Evolutionary conservation across 1,284 basidiomycete species (phyloP).

Genomic region (Sphagnurus paluster): DNA sequence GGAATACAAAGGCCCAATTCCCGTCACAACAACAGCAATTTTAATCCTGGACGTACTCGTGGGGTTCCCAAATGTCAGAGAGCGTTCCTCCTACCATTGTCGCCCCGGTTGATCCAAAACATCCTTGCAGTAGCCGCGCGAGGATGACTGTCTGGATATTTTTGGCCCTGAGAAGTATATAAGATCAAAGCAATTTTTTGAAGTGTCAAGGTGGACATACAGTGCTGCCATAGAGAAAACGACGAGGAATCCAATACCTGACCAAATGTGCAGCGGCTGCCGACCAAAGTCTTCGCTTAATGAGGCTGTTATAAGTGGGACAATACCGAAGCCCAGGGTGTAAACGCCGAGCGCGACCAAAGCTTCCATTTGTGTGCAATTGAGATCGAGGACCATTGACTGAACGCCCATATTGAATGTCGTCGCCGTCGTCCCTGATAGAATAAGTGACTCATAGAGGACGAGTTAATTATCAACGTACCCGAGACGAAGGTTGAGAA

Average conservation of each 20-base stretch:
- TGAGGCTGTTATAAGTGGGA: slow-evolving; percentile 72
- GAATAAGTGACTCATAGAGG: neutral
- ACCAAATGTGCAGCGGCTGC: slow-evolving; percentile 65
- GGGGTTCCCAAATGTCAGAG: slow-evolving; percentile 66
- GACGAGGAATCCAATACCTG: slow-evolving; percentile 54
- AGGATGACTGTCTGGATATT: slow-evolving; percentile 73
- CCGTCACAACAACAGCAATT: slow-evolving; percentile 58
- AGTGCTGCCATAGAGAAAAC: slow-evolving; percentile 62
- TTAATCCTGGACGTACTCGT: slow-evolving; percentile 44
- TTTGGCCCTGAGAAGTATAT: slow-evolving; percentile 41
- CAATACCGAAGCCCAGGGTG: slow-evolving; percentile 67
- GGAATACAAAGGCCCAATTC: too few relatives aligned
- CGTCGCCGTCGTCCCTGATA: slow-evolving; percentile 44
- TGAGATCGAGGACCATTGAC: slow-evolving; percentile 67
- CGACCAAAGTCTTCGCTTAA: slow-evolving; percentile 81
- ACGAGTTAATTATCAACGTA: slow-evolving; percentile 22
- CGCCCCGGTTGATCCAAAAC: slow-evolving; percentile 62
- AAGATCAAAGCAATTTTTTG: too few relatives aligned
- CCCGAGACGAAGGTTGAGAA: slow-evolving; percentile 57
- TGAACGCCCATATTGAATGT: slow-evolving; percentile 59
- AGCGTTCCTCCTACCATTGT: slow-evolving; percentile 82
- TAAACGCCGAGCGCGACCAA: slow-evolving; percentile 63
- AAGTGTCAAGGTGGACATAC: too few relatives aligned
- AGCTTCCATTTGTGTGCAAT: slow-evolving; percentile 57
- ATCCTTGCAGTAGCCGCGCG: slow-evolving; percentile 67